Evolutionary conservation across 75 land plant genomes (phyloP).

Genomic region (Larix kaempferi): DNA sequence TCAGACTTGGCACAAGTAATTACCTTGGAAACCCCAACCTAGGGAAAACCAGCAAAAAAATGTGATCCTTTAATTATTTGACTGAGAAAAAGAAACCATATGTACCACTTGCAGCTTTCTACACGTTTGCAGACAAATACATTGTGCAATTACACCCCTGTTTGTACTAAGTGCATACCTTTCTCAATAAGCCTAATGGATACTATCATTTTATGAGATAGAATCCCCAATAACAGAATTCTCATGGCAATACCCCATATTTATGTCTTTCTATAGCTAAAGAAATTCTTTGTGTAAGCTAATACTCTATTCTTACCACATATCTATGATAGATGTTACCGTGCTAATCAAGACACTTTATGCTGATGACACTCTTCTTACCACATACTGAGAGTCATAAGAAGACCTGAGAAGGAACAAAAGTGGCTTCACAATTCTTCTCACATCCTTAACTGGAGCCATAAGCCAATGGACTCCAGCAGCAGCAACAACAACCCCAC

Average conservation of each 20-base stretch:
- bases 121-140: neutral
- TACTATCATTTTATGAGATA: no score
- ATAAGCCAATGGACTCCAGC: conserved; percentile 92
- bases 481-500: conserved; percentile 97
- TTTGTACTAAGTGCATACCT: neutral
- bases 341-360: no score
- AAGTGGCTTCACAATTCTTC: conserved; percentile 79
- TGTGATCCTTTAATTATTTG: no score
- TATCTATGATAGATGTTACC: no score
- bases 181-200: neutral
- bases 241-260: neutral
- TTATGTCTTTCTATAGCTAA: neutral
- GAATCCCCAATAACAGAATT: neutral
- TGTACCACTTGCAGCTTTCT: no score
- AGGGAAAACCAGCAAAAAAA: no score
- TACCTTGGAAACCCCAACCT: no score
- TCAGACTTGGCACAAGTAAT: no score
- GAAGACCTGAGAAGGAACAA: conserved; percentile 89
- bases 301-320: neutral
- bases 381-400: conserved; percentile 90
- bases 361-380: conserved; percentile 21
- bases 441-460: conserved; percentile 61
- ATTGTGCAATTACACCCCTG: neutral
- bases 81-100: no score
- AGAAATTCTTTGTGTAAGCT: neutral